These are phyloP conservation scores for Limonomyces culmigenus DNA, from an alignment of 1,284 basidiomycete species.

Conservation along the genomic window DNA sequence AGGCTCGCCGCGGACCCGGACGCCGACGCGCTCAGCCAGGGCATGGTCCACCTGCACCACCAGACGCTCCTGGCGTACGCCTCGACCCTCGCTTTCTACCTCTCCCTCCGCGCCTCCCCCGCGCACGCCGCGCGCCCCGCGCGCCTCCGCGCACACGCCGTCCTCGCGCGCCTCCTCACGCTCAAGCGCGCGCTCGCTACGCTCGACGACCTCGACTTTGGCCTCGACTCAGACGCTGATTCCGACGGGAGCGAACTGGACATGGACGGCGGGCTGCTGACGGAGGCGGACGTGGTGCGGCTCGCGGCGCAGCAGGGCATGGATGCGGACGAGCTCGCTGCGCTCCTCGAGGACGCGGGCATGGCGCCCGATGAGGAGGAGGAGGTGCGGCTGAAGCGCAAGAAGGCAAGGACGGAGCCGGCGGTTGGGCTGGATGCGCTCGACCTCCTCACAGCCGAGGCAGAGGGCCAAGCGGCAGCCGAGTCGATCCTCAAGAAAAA, in stretches of 20 bases:
- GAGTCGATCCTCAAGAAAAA: conserved; percentile 10
- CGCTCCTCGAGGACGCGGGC: conserved; percentile 5
- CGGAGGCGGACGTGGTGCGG: no score
- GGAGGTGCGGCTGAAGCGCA: not conserved
- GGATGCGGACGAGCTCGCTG: conserved; percentile 7
- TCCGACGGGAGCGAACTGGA: conserved; percentile 16
- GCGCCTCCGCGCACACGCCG: conserved; percentile 56
- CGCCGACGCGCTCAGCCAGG: conserved; percentile 32
- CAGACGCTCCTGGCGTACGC: conserved; percentile 84
- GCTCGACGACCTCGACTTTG: conserved; percentile 72
- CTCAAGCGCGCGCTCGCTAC: conserved; percentile 75
- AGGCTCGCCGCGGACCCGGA: conserved; percentile 29
- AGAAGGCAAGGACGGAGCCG: no score
- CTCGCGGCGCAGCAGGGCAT: not conserved
- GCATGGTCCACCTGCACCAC: conserved; percentile 61
- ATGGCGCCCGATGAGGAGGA: not conserved
- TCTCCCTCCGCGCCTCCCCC: conserved; percentile 64
- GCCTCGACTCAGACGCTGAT: conserved; percentile 30
- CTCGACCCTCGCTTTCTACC: conserved; percentile 84
- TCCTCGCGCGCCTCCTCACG: conserved; percentile 67
- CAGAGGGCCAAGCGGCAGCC: not conserved
- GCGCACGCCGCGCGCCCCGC: conserved; percentile 48
- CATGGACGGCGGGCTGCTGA: conserved; percentile 5
- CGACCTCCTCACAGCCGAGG: not conserved
- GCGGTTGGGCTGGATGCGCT: not conserved